A percentile compares a stretch with the other conserved stretches of the same genome.
These are phyloP conservation scores for Abortiporus biennis DNA, from an alignment of 1,284 basidiomycete genomes.

Conservation along the genomic window DNA sequence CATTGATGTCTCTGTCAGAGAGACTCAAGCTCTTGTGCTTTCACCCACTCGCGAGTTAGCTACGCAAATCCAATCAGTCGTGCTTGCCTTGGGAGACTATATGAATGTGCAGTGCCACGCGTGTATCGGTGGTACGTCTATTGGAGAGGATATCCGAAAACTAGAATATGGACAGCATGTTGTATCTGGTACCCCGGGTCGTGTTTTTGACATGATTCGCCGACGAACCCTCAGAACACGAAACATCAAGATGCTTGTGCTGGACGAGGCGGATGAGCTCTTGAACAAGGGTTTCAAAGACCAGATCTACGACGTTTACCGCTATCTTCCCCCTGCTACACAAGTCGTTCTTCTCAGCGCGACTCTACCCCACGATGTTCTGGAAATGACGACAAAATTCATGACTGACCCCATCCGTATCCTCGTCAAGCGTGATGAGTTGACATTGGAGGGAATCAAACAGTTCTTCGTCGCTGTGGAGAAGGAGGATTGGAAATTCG, in stretches of 20 bases:
- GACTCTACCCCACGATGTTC: slow-evolving; percentile 93
- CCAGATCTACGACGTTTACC: slow-evolving; percentile 99
- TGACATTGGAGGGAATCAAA: slow-evolving; percentile 99
- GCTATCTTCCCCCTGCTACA: slow-evolving; percentile 96
- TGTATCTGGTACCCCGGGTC: slow-evolving; percentile 95
- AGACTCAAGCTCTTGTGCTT: slow-evolving; percentile 95
- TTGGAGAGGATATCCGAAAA: slow-evolving; percentile 98
- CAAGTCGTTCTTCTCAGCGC: slow-evolving; percentile 97
- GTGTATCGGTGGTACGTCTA: slow-evolving; percentile 96
- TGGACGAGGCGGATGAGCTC: slow-evolving; percentile 97
- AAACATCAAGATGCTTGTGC: slow-evolving; percentile 99
- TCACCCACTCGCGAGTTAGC: slow-evolving; percentile 94
- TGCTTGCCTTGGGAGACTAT: slow-evolving; percentile 96
- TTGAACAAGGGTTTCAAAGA: slow-evolving; percentile 99
- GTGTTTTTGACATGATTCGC: slow-evolving; percentile 99
- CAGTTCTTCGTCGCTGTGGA: slow-evolving; percentile 99
- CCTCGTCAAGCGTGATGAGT: slow-evolving; percentile 98
- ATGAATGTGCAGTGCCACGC: slow-evolving; percentile 99
- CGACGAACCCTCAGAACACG: slow-evolving; percentile 89
- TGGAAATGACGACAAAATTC: slow-evolving; percentile 99
- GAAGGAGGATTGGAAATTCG: slow-evolving; percentile 99
- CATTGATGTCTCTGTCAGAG: slow-evolving; percentile 93
- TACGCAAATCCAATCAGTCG: slow-evolving; percentile 98
- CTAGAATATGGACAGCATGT: slow-evolving; percentile 98
- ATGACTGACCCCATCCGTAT: slow-evolving; percentile 99